Evolutionary conservation across 2,329 filamentous ascomycete genomes (phyloP).

Genomic region (Botrytis pseudocinerea): DNA sequence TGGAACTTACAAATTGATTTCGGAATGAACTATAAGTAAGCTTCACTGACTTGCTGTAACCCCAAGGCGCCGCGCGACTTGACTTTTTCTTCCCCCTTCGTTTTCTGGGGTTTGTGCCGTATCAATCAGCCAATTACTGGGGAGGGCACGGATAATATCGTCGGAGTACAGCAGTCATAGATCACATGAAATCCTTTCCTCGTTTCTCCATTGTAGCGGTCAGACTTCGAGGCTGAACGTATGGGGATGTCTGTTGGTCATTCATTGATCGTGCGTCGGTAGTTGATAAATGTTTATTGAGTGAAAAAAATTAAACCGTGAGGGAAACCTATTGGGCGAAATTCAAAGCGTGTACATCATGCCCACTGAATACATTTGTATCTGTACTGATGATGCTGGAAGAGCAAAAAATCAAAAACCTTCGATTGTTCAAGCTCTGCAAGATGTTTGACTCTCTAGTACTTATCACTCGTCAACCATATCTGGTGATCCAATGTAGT

Average conservation of each 20-base stretch:
- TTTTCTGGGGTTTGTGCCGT: not conserved
- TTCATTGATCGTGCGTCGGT: not conserved
- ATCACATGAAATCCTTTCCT: not conserved
- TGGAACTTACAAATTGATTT: not conserved
- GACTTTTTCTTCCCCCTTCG: not conserved
- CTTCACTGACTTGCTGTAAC: not conserved
- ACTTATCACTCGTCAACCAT: not conserved
- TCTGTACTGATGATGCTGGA: not conserved
- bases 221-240: not conserved
- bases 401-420: not conserved
- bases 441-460: not conserved
- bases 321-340: not conserved
- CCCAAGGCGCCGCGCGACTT: not conserved
- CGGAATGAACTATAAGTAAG: not conserved
- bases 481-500: not conserved
- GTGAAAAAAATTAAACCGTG: not conserved
- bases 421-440: not conserved
- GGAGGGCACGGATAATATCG: not conserved
- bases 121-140: not conserved
- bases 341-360: not conserved
- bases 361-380: not conserved
- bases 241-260: not conserved
- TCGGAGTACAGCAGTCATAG: not conserved
- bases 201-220: constrained; percentile 1
- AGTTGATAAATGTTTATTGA: not conserved